Evolutionary conservation across 1,284 basidiomycete genomes (phyloP).

Genomic region (Prillingera fragicola): DNA sequence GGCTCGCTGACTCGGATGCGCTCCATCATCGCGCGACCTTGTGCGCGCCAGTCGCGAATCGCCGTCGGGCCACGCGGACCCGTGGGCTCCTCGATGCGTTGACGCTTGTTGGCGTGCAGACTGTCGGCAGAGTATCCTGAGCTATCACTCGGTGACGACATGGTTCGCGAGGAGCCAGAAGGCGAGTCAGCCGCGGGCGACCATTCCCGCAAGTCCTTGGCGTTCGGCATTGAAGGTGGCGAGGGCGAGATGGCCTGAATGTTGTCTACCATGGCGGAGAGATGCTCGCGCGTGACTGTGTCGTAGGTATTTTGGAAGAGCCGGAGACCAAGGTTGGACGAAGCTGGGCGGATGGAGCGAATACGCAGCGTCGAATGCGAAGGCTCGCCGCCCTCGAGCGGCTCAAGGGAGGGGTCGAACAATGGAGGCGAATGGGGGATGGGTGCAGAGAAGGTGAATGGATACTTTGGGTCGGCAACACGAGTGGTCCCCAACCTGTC

Average conservation of each 20-base stretch:
- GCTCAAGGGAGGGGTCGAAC: conserved; percentile 15
- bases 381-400: conserved; percentile 23
- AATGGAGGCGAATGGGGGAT: conserved; percentile 1
- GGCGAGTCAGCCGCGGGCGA: conserved; percentile 12
- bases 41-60: conserved; percentile 34
- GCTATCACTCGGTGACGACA: conserved; percentile 12
- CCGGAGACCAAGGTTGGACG: conserved; percentile 66
- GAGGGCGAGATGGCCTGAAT: conserved; percentile 64
- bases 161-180: conserved; percentile 2
- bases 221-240: conserved; percentile 48
- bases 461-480: conserved; percentile 51
- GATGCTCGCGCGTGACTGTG: conserved; percentile 84
- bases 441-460: conserved; percentile 70
- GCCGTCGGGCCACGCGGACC: conserved; percentile 3
- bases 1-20: conserved; percentile 35
- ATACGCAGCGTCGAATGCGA: conserved; percentile 30
- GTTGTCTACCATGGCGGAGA: conserved; percentile 83
- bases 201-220: conserved; percentile 22
- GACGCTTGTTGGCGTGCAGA: conserved; percentile 24
- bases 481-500: too few relatives aligned
- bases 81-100: conserved; percentile 27
- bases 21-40: conserved; percentile 41
- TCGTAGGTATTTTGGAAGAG: conserved; percentile 85
- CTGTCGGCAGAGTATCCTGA: conserved; percentile 4
- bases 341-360: conserved; percentile 23